phyloP scores from a whole-genome alignment of 768 basidiomycete species.

The Rhodotorula babjevae region DNA sequence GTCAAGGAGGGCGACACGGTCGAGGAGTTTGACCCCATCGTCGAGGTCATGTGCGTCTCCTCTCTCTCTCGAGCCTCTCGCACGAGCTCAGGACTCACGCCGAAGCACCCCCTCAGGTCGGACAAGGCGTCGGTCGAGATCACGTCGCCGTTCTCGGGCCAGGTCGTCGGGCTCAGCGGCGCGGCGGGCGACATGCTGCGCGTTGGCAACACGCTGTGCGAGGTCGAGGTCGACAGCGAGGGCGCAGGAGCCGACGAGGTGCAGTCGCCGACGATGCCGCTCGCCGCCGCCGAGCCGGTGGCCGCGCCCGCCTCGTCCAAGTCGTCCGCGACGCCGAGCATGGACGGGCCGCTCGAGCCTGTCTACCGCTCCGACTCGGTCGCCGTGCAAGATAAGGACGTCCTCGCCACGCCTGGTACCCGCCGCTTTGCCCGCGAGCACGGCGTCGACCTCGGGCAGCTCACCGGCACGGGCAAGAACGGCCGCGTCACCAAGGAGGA shows the following conservation, averaged over 20 bases:
- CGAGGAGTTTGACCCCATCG: conserved; percentile 61
- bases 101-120: conserved; percentile 53
- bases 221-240: conserved; percentile 57
- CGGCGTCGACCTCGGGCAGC: conserved; percentile 59
- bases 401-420: conserved; percentile 71
- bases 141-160: conserved; percentile 76
- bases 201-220: conserved; percentile 69
- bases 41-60: conserved; percentile 56
- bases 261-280: background rate
- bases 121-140: conserved; percentile 90
- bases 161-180: conserved; percentile 66
- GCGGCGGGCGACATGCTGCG: conserved; percentile 70
- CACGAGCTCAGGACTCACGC: conserved; percentile 20
- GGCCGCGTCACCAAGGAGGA: conserved; percentile 73
- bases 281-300: too few relatives aligned
- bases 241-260: background rate
- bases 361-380: background rate
- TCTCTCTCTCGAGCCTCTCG: background rate
- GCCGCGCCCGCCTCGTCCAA: conserved; percentile 6
- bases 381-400: conserved; percentile 39
- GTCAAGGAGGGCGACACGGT: conserved; percentile 57
- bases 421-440: conserved; percentile 68
- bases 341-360: background rate
- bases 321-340: background rate
- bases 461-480: conserved; percentile 66